Conservation (phyloP, 192 early-diverging fungal genomes). For the Rhizophagus sp. region DNA sequence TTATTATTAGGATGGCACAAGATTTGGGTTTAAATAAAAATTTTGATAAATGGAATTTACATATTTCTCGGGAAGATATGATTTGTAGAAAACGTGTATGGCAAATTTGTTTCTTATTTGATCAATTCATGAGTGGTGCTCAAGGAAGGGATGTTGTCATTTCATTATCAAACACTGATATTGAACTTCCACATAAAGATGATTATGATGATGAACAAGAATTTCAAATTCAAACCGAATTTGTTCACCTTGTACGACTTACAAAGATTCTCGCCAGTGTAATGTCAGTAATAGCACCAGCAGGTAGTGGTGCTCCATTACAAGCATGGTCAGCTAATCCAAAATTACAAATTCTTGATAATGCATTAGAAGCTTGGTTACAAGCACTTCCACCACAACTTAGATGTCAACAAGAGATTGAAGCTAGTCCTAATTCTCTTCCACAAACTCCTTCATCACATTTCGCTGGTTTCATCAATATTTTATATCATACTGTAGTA, state of each 20-base stretch:
- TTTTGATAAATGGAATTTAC: conserved; percentile 10
- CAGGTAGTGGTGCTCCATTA: conserved; percentile 38
- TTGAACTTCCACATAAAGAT: conserved; percentile 23
- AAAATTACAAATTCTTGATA: conserved; percentile 43
- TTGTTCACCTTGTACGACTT: conserved; percentile 25
- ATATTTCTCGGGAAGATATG: conserved; percentile 11
- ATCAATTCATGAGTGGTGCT: conserved; percentile 37
- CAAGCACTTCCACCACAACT: conserved; percentile 40
- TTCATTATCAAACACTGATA: conserved; percentile 37
- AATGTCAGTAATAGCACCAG: conserved; percentile 7
- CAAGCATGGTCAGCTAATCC: conserved; percentile 39
- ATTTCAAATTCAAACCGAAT: conserved; percentile 24
- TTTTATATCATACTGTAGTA: conserved; percentile 53
- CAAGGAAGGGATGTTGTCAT: conserved; percentile 27
- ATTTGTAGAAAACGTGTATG: conserved; percentile 28
- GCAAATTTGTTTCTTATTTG: conserved; percentile 36
- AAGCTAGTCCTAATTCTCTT: conserved; percentile 5
- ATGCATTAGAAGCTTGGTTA: conserved; percentile 44
- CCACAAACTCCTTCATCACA: conserved; percentile 33
- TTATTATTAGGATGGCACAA: conserved; percentile 67
- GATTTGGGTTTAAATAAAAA: conserved; percentile 73
- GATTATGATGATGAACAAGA: conserved; percentile 29
- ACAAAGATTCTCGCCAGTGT: conserved; percentile 24
- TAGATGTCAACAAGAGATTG: conserved; percentile 35
- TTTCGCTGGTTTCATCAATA: conserved; percentile 57